phyloP scores from a whole-genome alignment of 139 green algal genomes.

The Protoeuglena noctilucae region DNA sequence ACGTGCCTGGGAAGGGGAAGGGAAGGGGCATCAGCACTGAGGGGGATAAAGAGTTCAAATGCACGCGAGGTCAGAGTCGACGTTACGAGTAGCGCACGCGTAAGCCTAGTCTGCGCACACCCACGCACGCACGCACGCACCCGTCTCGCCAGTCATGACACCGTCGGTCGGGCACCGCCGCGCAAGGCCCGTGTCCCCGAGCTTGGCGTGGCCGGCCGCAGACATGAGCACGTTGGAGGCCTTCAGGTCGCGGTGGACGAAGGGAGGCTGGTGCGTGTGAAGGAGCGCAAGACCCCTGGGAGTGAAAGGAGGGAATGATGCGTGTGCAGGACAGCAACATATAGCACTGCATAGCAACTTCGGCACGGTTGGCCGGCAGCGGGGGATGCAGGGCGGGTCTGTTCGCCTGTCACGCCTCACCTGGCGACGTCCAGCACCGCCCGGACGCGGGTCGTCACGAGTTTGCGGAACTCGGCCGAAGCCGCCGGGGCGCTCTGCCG shows the following conservation, averaged over 20 bases:
- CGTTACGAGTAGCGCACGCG: no score
- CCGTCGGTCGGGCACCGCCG: constrained; percentile 20
- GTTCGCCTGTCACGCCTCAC: no score
- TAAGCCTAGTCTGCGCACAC: neutral
- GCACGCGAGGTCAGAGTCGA: no score
- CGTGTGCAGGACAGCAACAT: no score
- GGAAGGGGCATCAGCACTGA: neutral
- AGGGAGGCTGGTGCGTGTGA: constrained; percentile 23
- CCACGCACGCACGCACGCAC: neutral
- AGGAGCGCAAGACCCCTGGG: neutral
- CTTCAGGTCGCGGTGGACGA: constrained; percentile 76
- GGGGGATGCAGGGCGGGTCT: no score
- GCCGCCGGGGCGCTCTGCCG: no score
- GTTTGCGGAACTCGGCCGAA: neutral
- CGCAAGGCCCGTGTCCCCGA: constrained; percentile 67
- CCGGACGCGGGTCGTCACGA: no score
- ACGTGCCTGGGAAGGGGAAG: constrained; percentile 34
- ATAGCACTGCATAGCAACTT: neutral
- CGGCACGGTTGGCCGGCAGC: neutral
- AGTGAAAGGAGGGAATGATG: no score
- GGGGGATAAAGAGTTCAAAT: no score
- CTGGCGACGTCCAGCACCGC: no score
- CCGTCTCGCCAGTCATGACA: neutral
- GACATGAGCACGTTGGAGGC: constrained; percentile 61
- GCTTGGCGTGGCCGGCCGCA: constrained; percentile 20